Evolutionary conservation across 306 rosid species (phyloP).

Genomic region (Glycine latifolia): DNA sequence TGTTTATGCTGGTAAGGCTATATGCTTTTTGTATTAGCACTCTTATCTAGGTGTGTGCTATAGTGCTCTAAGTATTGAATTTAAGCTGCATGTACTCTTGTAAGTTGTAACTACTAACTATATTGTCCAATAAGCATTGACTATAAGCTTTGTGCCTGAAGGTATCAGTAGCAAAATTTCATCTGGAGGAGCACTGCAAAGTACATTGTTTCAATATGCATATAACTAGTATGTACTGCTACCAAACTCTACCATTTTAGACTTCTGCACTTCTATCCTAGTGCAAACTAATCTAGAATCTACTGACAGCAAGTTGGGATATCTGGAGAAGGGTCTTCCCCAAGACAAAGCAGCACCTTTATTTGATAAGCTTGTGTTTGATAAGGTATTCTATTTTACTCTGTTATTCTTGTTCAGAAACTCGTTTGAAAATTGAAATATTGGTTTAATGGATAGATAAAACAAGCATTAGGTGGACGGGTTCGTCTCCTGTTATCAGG

Average conservation of each 20-base stretch:
- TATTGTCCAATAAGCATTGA: conserved; percentile 13
- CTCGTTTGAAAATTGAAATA: conserved; percentile 24
- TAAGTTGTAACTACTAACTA: conserved; percentile 6
- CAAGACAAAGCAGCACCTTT: conserved; percentile 89
- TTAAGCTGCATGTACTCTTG: conserved; percentile 17
- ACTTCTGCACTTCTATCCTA: conserved; percentile 19
- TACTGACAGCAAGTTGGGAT: conserved; percentile 77
- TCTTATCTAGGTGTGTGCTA: not conserved
- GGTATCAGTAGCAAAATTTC: conserved; percentile 74
- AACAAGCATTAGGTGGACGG: conserved; percentile 84
- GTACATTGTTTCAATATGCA: conserved; percentile 78
- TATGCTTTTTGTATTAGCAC: not conserved
- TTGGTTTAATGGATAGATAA: conserved; percentile 58
- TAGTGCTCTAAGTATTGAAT: conserved; percentile 30
- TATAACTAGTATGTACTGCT: conserved; percentile 72
- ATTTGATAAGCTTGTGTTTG: conserved; percentile 83
- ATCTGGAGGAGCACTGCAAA: conserved; percentile 71
- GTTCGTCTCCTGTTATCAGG: conserved; percentile 83
- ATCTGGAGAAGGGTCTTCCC: conserved; percentile 78
- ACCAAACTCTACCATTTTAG: not conserved
- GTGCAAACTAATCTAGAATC: conserved; percentile 50
- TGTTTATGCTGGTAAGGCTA: conserved; percentile 65
- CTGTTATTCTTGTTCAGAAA: conserved; percentile 30
- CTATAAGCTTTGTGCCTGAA: conserved; percentile 41
- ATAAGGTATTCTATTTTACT: conserved; percentile 63